Evolutionary conservation across 2,329 filamentous ascomycete species (phyloP), one percentile per base, ranked within the genome.

Genomic region (Elsinoe necatrix): DNA sequence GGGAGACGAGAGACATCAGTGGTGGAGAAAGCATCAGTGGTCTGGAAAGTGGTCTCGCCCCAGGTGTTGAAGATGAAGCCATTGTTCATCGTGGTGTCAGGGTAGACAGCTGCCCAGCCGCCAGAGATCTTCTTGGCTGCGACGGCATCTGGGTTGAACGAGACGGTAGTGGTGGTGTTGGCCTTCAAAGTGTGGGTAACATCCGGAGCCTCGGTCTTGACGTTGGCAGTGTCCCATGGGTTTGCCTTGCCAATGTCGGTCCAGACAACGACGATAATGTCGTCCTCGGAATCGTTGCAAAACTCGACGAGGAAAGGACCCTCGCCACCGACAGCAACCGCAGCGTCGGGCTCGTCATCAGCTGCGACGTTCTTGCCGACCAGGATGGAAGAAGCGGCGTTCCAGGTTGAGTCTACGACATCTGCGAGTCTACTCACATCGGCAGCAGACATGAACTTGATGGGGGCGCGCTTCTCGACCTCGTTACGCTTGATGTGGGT

Each of bases 201-300:
- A 54, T 57, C 51, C 25, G 60, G 55, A n/a, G 42, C 54, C 14
- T 50, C 8, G 27, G 35, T 55, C 37, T 59, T 60, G 41, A 59
- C 48, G 29, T 21, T 45, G 5, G 54, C 41, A 25, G 41, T 27
- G 31, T 45, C 39, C 59, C 59, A 60, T 45, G 54, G 54, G 20
- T 57, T 57, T 25, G 57, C 55, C 34, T 57, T 55, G 18, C 55
- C 52, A 9, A 39, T 8, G 54, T 45, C 29, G 4, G 54, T 7
- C 60, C 60, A 62, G 29, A 58, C 43, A 23, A 62, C 57, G 11
- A 59, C 23, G 48, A 59, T 39, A n/a, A 62, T n/a, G 55, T 62
- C 57, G 27, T 62, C 59, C 21, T 48, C 54, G 16, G 57, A 59
- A 12, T 62, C 54, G 59, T 62, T 62, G 43, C 21, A 58, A 57